Percentiles rank a stretch among this genome's conserved stretches.
Evolutionary conservation across 2,329 filamentous ascomycete species (phyloP).

Genomic region (Aspergillus caelatus): DNA sequence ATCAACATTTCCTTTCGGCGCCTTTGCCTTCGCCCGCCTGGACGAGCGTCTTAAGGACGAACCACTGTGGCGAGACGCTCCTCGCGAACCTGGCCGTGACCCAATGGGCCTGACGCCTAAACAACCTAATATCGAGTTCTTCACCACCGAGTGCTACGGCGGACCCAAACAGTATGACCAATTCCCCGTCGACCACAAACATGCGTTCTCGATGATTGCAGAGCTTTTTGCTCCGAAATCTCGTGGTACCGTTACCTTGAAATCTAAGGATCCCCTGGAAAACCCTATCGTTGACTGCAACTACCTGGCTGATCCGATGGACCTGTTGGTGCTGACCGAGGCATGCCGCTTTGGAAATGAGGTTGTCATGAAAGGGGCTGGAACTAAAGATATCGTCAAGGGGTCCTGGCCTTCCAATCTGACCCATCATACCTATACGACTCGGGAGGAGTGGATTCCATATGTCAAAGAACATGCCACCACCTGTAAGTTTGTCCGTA

Average conservation of each 20-base stretch:
- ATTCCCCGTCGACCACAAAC: constrained; percentile 56
- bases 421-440: constrained; percentile 56
- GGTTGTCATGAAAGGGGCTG: constrained; percentile 59
- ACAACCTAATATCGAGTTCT: constrained; percentile 66
- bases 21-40: constrained; percentile 64
- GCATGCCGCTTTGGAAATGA: constrained; percentile 63
- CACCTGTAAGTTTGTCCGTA: constrained; percentile 51
- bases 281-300: constrained; percentile 62
- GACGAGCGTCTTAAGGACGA: constrained; percentile 61
- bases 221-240: constrained; percentile 62
- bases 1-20: constrained; percentile 65
- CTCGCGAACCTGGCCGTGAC: constrained; percentile 56
- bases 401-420: constrained; percentile 60
- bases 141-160: constrained; percentile 64
- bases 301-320: constrained; percentile 60
- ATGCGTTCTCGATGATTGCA: constrained; percentile 61
- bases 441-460: constrained; percentile 60
- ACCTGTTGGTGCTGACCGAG: constrained; percentile 62
- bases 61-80: constrained; percentile 57
- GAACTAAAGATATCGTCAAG: constrained; percentile 62
- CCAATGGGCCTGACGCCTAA: constrained; percentile 62
- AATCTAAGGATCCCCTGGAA: constrained; percentile 50
- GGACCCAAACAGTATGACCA: constrained; percentile 61
- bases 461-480: constrained; percentile 63
- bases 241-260: constrained; percentile 58